Percentiles rank a stretch among this genome's conserved stretches.
Conservation (phyloP, 306 rosid species). For the Glycine soja region DNA sequence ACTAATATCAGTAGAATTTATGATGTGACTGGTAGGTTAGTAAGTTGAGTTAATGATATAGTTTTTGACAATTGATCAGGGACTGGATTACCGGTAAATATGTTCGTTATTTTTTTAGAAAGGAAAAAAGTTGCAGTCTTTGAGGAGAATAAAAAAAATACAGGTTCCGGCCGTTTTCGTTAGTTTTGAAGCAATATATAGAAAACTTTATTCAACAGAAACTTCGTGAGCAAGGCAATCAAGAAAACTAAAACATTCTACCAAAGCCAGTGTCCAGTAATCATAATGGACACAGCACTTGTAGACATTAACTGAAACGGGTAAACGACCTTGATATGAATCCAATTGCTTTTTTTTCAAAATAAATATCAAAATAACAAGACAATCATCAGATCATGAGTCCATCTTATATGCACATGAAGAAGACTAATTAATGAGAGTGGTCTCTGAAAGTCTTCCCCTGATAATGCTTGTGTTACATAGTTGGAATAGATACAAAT, state of each 20-base stretch:
- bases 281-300: not conserved
- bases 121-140: not conserved
- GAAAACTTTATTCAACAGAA: not conserved
- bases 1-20: not conserved
- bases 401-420: not conserved
- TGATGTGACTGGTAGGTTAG: too few relatives aligned
- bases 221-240: not conserved
- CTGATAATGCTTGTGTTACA: not conserved
- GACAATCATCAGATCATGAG: not conserved
- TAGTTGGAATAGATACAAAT: not conserved
- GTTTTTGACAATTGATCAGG: constrained; percentile 7
- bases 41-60: not conserved
- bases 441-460: not conserved
- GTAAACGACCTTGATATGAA: not conserved
- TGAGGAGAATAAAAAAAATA: not conserved
- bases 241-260: not conserved
- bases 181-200: not conserved
- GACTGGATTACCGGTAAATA: not conserved
- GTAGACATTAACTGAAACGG: not conserved
- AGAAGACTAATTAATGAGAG: not conserved
- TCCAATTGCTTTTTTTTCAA: not conserved
- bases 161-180: not conserved
- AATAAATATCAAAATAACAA: not conserved
- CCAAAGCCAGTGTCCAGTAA: not conserved
- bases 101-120: not conserved